These are phyloP conservation scores for Capsaspora owczarzaki DNA, from an alignment of 78 protist species.

Conservation along the genomic window DNA sequence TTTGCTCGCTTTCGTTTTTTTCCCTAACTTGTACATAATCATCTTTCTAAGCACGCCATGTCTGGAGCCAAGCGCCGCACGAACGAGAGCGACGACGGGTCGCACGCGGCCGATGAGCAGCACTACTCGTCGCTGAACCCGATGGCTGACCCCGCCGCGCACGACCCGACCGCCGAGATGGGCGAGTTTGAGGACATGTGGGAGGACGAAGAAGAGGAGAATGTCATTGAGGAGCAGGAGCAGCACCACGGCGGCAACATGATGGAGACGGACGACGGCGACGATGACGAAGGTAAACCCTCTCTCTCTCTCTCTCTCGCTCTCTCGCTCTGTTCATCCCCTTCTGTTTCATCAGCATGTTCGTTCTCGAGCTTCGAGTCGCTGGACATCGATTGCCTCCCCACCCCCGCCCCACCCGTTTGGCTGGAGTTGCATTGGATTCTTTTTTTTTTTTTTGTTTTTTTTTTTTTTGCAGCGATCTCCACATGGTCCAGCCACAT, in stretches of 20 bases:
- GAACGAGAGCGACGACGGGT: neutral
- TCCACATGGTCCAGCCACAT: no score
- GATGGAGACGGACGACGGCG: neutral
- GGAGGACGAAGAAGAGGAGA: neutral
- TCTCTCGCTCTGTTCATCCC: neutral
- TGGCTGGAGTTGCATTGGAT: no score
- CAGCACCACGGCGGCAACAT: neutral
- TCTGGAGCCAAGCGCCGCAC: neutral
- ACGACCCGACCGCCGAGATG: no score
- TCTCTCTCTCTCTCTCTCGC: neutral
- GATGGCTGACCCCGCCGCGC: neutral
- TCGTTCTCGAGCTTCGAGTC: no score
- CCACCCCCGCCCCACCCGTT: no score
- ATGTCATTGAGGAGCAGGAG: neutral
- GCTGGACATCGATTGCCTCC: no score
- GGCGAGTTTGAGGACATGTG: constrained; percentile 6
- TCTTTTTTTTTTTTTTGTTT: no score
- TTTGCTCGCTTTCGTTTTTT: neutral
- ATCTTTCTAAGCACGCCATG: neutral
- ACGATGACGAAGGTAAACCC: neutral
- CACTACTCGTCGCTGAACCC: neutral
- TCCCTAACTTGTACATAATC: no score
- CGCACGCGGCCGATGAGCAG: neutral
- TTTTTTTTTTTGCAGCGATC: no score
- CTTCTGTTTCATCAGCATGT: neutral